A percentile compares a stretch with the other conserved stretches of the same genome.
Evolutionary conservation across 1,139 yeast genomes (phyloP).

Genomic region (Lizanozyma gosingica): DNA sequence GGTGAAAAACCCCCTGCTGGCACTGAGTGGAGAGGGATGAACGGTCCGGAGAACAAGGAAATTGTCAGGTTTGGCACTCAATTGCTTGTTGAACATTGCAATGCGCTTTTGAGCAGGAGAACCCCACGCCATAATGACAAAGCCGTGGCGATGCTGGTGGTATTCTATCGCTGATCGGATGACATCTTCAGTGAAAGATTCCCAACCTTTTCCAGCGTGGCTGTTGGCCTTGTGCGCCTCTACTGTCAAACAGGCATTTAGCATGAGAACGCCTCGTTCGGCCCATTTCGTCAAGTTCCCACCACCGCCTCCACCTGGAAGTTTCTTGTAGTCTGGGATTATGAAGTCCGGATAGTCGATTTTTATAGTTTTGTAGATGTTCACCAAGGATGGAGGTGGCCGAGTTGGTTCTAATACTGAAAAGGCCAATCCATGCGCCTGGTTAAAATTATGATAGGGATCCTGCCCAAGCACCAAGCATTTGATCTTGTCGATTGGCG

Average conservation of each 20-base stretch:
- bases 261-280: slow-evolving; percentile 72
- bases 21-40: slow-evolving; percentile 94
- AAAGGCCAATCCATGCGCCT: slow-evolving; percentile 96
- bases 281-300: slow-evolving; percentile 87
- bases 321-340: slow-evolving; percentile 38
- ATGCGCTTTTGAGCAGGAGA: slow-evolving; percentile 78
- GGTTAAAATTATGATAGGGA: slow-evolving; percentile 87
- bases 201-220: slow-evolving; percentile 93
- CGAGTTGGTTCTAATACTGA: slow-evolving; percentile 77
- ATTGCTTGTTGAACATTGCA: slow-evolving; percentile 25
- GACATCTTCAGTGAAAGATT: slow-evolving; percentile 69
- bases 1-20: slow-evolving; percentile 73
- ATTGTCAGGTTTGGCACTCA: slow-evolving; percentile 14
- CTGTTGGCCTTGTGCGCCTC: slow-evolving; percentile 92
- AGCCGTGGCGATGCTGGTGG: slow-evolving; percentile 32
- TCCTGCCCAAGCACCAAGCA: slow-evolving; percentile 91
- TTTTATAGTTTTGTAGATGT: slow-evolving; percentile 73
- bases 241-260: slow-evolving; percentile 87
- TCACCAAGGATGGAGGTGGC: slow-evolving; percentile 74
- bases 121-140: slow-evolving; percentile 92
- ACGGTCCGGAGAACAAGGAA: slow-evolving; percentile 60
- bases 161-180: slow-evolving; percentile 39
- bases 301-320: slow-evolving; percentile 28
- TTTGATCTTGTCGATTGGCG: slow-evolving; percentile 67
- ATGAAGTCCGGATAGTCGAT: slow-evolving; percentile 67